Base-by-base conservation (phyloP, 768 basidiomycete genomes). In the Cyclocybe aegerita region DNA sequence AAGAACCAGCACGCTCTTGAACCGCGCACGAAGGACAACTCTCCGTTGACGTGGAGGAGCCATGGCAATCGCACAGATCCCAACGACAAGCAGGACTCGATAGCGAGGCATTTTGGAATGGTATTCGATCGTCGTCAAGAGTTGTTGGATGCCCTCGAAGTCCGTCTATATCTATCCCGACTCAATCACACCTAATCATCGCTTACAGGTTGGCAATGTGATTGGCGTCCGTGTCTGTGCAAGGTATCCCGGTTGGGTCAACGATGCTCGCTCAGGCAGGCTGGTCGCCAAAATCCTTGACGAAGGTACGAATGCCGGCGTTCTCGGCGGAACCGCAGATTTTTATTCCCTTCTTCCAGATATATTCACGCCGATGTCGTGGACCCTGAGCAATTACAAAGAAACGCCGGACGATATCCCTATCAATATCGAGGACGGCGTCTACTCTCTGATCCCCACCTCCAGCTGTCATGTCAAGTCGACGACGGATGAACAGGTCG, bases 101-200 rank as follows among this genome's bases (percentile, higher is more conserved):
- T 56, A 7, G 35, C 53, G 23, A 55, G 58, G 16, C 56, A 57
- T 33, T 62, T 49, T 45, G 60, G 60, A 16, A 43, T 49, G 14
- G 55, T 62, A 2, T 59, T 62, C 38, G 58, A 62, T 50, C 51
- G 60, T 11, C 40, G 60, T 15, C 54, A 57, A 11, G 60, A 62
- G 2, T 36, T 62, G n/a, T 43, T 62, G 9, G 54, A 57, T 23
- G 35, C 29, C 15, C 50, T 62, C 7, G 56, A 62, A 51, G 60
- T 62, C 29, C 10, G 49, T n/a, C 4, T n/a, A 34, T 30, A n/a
- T 50, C 10, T 30, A n/a, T 46, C 11, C 14, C 17, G n/a, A 38
- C 12, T 16, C 44, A n/a, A n/a, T 3, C 17, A 47, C 39, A 15
- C 9, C 17, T 56, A 41, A 35, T 14, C 31, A 14, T 35, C 14